A percentile compares a stretch with the other conserved stretches of the same genome.
These are phyloP conservation scores for Citrus medica DNA, from an alignment of 345 rosid species.

Conservation along the genomic window DNA sequence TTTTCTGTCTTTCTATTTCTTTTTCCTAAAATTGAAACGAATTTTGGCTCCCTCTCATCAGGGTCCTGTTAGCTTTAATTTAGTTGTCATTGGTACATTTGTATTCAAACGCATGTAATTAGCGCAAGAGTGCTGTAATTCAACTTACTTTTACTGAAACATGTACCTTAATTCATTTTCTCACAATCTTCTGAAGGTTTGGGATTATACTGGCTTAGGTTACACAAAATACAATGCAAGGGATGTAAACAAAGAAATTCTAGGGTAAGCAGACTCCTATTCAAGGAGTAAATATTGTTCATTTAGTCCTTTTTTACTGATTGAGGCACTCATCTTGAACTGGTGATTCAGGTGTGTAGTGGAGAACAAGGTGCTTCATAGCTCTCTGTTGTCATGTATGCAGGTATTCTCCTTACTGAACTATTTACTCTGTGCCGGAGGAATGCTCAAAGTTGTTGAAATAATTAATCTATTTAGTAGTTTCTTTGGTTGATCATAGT, in stretches of 20 bases:
- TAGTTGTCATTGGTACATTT: neutral
- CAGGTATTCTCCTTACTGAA: slow-evolving; percentile 44
- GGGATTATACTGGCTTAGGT: slow-evolving; percentile 97
- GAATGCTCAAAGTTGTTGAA: neutral
- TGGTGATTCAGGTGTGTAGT: slow-evolving; percentile 73
- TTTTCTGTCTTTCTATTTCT: neutral
- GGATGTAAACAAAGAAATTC: slow-evolving; percentile 63
- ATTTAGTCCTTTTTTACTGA: slow-evolving; percentile 3
- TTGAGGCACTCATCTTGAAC: slow-evolving; percentile 18
- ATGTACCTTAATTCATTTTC: no score
- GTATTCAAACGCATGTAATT: neutral
- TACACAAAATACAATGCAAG: slow-evolving; percentile 76
- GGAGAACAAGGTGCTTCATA: slow-evolving; percentile 93
- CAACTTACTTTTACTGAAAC: no score
- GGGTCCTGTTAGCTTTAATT: neutral
- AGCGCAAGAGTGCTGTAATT: neutral
- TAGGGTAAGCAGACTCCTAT: slow-evolving; percentile 56
- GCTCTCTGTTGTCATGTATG: slow-evolving; percentile 61
- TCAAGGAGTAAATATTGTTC: neutral
- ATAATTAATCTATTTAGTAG: neutral
- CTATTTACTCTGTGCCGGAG: neutral
- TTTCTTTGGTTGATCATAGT: neutral
- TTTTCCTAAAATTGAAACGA: neutral
- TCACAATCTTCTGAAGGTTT: slow-evolving; percentile 48
- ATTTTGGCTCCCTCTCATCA: neutral